Evolutionary conservation across 768 basidiomycete genomes (phyloP), one percentile per base, ranked within the genome.

Genomic region (Pisolithus orientalis): DNA sequence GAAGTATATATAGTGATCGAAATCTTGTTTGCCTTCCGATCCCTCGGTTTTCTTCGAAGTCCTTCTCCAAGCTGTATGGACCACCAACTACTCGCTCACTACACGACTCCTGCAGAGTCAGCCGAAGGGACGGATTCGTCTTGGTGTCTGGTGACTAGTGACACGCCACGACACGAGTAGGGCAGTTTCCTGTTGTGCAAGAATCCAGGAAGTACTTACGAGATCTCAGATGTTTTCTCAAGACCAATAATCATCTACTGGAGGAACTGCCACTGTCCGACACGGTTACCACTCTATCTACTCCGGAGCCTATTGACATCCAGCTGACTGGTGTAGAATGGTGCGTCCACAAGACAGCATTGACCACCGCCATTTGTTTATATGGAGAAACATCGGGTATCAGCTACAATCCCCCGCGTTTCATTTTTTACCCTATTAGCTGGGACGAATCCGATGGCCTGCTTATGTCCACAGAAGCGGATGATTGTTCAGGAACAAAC

Each of bases 401-500:
- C 47, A 63, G 56, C 31, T 49, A 56, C 42, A 48, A 55, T 14
- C 60, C 60, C 6, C 56, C 54, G 13, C 63, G 56, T 31, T 62
- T 64, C 50, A 59, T 62, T 21, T 62, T 64, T n/a, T 62, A 66
- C 40, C 60, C 58, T 44, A 60, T 57, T 44, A 64, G 62, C 37
- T 59, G 62, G 56, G 64, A 63, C 39, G 61, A 55, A 2, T 53
- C 56, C 21, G 53, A 58, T 8, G 55, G 56, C 50, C 49, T 49
- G 48, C 54, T 53, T 47, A 51, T 52, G 32, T 74, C 77, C 16
- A 70, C 64, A 4, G 74, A 71, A 14, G 64, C 67, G 52, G 80
- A 80, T 43, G 78, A 77, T 55, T 80, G 80, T 64, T 49, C 43
- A 14, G 17, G n/a, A 2, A 14, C 34, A 34, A 17, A 31, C 10